Percentiles rank a stretch among this genome's conserved stretches.
Evolutionary conservation across 192 early-diverging fungal genomes (phyloP).

Genomic region (Podila horticola): DNA sequence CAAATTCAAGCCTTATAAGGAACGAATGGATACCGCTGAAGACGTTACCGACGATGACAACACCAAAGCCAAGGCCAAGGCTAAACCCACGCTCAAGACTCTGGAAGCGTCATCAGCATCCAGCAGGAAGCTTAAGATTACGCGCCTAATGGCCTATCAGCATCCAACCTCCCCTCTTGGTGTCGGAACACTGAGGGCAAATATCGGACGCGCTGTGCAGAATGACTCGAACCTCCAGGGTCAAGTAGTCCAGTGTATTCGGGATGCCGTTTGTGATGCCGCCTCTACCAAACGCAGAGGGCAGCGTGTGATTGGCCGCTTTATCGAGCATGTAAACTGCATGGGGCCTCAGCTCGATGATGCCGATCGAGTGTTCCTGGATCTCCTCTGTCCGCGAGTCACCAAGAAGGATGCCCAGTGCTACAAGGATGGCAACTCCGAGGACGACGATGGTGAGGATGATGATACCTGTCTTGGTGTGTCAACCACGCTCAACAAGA

Average conservation of each 20-base stretch:
- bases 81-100: conserved; percentile 4
- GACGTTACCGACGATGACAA: background rate
- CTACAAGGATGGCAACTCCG: background rate
- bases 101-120: background rate
- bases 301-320: conserved; percentile 8
- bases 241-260: background rate
- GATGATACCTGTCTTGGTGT: background rate
- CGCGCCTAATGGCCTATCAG: conserved; percentile 7
- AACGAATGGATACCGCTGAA: background rate
- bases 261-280: conserved; percentile 11
- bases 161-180: conserved; percentile 9
- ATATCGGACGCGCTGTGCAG: background rate
- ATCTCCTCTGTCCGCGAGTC: conserved; percentile 15
- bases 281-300: conserved; percentile 1
- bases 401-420: conserved; percentile 9
- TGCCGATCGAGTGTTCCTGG: conserved; percentile 4
- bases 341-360: background rate
- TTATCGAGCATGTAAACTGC: conserved; percentile 8
- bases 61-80: conserved; percentile 3
- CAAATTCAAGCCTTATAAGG: conserved; percentile 6
- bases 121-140: conserved; percentile 5
- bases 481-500: background rate
- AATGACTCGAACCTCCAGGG: background rate
- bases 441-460: background rate
- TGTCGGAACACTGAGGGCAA: conserved; percentile 6